Evolutionary conservation across 257 asterid genomes (phyloP), one percentile per base, ranked within the genome.

Genomic region (Ehretia macrophylla): DNA sequence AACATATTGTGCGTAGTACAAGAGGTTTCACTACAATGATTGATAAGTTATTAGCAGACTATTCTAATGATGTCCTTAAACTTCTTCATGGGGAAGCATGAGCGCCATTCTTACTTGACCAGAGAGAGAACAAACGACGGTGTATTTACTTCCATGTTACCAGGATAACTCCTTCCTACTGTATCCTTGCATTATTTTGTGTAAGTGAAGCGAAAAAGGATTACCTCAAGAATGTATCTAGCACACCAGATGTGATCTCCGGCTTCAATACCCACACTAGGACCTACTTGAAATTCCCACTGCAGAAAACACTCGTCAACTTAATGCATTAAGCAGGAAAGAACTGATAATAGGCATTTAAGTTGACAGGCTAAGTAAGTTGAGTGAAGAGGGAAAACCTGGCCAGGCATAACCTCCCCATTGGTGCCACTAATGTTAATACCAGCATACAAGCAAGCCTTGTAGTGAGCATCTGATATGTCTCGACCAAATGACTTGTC

Each of bases 241-340:
- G 95, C 97, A 35, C 91, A 81, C 99, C 99, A 92, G 65, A 88
- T 82, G 79, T 92, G 99, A 69, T 92, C 97, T 27, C 87, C 99
- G 35, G 91, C 99, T 74, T 88, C 98, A 44, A 92, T 92, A 55
- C 98, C 98, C 47, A 86, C 94, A 53, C 97, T 85, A 0, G 98
- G 98, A 55, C 98, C 98, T 16, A 92, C 97, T 92, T 88, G 98
- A 60, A 88, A 92, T 66, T 92, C 98, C 98, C 98, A 92, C 97
- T 92, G 77, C 73, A 71, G 44, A 53, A 78, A 69, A 27, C 44
- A 44, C 39, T 56, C 44, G 17, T 47, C 17, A 68, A 55, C n/a
- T 68, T 32, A 42, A 55, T 19, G 23, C 39, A 32, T 46, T 22
- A 20, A 38, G 42, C 23, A 61, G 23, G 51, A 57, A 51, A 57